These are phyloP conservation scores for Fomes fomentarius DNA, from an alignment of 1,284 basidiomycete genomes.

Conservation along the genomic window DNA sequence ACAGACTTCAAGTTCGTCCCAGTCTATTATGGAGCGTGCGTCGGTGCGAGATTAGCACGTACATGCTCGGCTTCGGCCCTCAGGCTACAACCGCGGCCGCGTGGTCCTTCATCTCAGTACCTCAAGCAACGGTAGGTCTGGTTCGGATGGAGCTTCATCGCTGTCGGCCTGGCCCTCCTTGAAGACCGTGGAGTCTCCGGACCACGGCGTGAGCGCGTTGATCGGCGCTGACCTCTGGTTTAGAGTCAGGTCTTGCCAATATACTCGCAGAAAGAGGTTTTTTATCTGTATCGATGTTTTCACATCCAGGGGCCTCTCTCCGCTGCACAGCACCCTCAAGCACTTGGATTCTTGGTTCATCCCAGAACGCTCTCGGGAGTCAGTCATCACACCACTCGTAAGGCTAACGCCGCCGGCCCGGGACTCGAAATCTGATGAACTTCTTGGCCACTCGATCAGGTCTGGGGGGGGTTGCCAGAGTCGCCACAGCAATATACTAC, in stretches of 20 bases:
- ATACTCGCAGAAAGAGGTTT: too few relatives aligned
- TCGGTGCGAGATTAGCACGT: neutral
- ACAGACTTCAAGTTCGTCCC: neutral
- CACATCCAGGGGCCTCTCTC: neutral
- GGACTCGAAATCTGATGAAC: too few relatives aligned
- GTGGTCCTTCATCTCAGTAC: neutral
- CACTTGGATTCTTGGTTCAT: neutral
- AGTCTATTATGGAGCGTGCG: neutral
- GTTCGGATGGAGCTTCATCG: neutral
- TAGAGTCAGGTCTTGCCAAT: too few relatives aligned
- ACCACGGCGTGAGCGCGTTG: neutral
- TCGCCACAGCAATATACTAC: constrained; percentile 2
- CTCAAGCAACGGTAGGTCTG: neutral
- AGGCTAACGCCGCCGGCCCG: too few relatives aligned
- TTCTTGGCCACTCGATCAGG: neutral
- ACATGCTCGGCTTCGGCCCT: neutral
- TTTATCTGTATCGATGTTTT: neutral
- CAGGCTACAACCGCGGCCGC: neutral
- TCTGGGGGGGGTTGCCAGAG: constrained; percentile 8
- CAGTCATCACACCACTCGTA: neutral
- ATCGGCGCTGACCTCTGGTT: neutral
- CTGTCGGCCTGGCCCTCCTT: neutral
- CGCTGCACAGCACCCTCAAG: neutral
- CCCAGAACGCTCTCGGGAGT: neutral
- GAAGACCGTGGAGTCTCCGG: neutral